Evolutionary conservation across 257 asterid species (phyloP), one percentile per base, ranked within the genome.

Genomic region (Plantago major): DNA sequence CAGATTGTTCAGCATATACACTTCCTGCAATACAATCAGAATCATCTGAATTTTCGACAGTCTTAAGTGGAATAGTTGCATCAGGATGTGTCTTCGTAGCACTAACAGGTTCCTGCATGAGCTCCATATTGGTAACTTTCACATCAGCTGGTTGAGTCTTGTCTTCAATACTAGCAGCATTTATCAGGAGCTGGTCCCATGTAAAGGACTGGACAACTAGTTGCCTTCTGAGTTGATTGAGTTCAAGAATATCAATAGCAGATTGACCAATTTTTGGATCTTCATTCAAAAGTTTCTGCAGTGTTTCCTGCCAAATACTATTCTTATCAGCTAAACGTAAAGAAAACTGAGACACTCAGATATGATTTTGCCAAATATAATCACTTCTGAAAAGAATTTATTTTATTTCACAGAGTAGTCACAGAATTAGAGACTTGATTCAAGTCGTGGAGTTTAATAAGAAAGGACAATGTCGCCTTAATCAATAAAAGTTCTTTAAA

Each of bases 171-270:
- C 75, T 76, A 52, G 86, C 81, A 37, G 90, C 84, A 47, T 76
- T 65, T 71, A 84, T 74, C 74, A 92, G 84, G 42, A 88, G 90
- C 63, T 73, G 89, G 76, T 92, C 98, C 98, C 98, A 92, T 69
- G 85, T 66, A 65, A 81, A 92, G 45, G 95, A 88, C 77, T 86
- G 97, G 72, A 86, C 74, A 38, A 89, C 63, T 49, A 89, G 76
- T 63, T 92, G 95, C 54, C 92, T 82, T 50, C 89, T 81, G 66
- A 89, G 74, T 52, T 74, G 82, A 83, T 86, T 88, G 73, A 92
- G 81, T 74, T 92, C 98, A 42, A 92, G 81, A 67, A 86, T 81
- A 74, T 92, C 97, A 59, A 86, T 72, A 40, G 52, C 62, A 5
- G 89, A 88, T 64, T 79, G 89, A 49, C 88, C 95, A 33, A 69